Percentiles rank a stretch among this genome's conserved stretches.
Evolutionary conservation across 1,284 basidiomycete genomes (phyloP).

Genomic region (Psilocybe mexicana): DNA sequence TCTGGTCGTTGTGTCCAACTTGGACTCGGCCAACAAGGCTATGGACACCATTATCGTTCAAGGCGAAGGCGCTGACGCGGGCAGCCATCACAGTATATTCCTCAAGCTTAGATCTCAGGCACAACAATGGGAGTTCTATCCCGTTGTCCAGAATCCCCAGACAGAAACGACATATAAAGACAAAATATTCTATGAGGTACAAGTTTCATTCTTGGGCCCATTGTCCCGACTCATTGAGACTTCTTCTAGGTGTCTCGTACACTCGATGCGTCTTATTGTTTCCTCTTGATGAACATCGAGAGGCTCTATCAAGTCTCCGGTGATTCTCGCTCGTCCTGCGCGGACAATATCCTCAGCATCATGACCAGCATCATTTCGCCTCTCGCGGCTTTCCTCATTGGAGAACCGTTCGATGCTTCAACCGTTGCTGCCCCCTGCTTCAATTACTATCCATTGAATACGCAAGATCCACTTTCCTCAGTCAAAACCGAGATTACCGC

Average conservation of each 20-base stretch:
- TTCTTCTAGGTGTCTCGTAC: not conserved
- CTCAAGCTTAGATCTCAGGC: not conserved
- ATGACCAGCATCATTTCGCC: not conserved
- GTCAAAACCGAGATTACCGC: not conserved
- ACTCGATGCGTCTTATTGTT: conserved; percentile 5
- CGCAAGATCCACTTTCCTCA: not conserved
- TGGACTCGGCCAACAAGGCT: not conserved
- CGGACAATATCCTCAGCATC: not conserved
- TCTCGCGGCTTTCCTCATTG: not conserved
- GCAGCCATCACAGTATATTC: not conserved
- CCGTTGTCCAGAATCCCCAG: not conserved
- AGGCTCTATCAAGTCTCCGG: not conserved
- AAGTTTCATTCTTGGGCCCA: not conserved
- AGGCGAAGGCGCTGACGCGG: not conserved
- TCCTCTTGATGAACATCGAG: conserved; percentile 4
- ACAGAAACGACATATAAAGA: not conserved
- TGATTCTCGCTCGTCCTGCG: not conserved
- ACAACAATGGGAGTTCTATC: not conserved
- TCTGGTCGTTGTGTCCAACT: not conserved
- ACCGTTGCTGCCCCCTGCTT: not conserved
- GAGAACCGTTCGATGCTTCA: not conserved
- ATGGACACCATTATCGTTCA: conserved; percentile 1
- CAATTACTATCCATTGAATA: not conserved
- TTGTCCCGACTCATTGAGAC: not conserved
- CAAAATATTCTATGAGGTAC: not conserved